A percentile compares a stretch with the other conserved stretches of the same genome.
phyloP scores from a whole-genome alignment of 179 eudicot species.

The Spergularia azorica region DNA sequence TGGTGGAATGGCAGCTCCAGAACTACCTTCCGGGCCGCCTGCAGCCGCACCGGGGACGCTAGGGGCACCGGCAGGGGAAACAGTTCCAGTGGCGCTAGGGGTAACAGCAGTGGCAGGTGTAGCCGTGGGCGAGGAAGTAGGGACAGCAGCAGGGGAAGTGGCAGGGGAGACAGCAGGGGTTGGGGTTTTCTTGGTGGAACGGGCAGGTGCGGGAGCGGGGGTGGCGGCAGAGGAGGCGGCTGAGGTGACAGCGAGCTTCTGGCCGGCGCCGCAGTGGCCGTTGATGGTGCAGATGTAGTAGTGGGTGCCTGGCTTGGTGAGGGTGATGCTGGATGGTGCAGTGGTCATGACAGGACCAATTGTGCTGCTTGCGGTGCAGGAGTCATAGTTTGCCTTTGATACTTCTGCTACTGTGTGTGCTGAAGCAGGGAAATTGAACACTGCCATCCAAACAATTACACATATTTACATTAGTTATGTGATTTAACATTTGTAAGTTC shows the following conservation, averaged over 20 bases:
- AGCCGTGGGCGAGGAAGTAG: neutral
- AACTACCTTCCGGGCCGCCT: neutral
- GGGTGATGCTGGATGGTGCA: constrained; percentile 49
- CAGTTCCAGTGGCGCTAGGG: neutral
- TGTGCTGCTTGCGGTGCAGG: constrained; percentile 35
- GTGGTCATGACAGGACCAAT: constrained; percentile 16
- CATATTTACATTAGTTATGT: neutral
- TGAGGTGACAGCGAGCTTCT: constrained; percentile 46
- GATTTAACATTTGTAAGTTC: neutral
- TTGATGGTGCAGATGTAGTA: constrained; percentile 56
- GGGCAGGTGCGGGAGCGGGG: constrained; percentile 14
- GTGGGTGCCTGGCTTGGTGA: constrained; percentile 44
- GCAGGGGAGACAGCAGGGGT: neutral
- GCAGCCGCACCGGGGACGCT: neutral
- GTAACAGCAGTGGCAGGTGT: constrained; percentile 4
- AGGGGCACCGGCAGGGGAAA: neutral
- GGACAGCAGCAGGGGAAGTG: constrained; percentile 11
- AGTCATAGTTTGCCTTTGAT: constrained; percentile 37
- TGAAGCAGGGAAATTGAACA: constrained; percentile 32
- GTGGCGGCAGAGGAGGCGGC: constrained; percentile 21
- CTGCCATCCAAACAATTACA: neutral
- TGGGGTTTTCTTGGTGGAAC: neutral
- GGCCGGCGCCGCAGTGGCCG: constrained; percentile 45
- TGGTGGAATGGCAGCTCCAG: constrained; percentile 9
- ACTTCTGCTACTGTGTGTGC: constrained; percentile 60